Evolutionary conservation across 225 moss, liverwort and hornwort species (phyloP).

Genomic region (Marchantia paleacea): DNA sequence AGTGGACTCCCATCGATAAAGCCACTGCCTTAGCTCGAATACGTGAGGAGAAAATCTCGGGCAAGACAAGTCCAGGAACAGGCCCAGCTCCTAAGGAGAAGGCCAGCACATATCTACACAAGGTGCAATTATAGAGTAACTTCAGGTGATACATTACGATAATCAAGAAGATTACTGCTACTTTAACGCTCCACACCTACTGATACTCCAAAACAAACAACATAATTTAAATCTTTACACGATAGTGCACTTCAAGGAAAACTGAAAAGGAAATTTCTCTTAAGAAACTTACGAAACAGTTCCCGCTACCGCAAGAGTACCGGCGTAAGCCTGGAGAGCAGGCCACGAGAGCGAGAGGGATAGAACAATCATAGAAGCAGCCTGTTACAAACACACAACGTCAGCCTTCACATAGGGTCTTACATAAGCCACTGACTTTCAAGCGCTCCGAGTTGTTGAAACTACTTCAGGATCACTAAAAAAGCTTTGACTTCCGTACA

Average conservation of each 20-base stretch:
- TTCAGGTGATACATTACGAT: too few relatives aligned
- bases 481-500: too few relatives aligned
- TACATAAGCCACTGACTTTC: too few relatives aligned
- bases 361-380: constrained; percentile 75
- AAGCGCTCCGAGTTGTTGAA: too few relatives aligned
- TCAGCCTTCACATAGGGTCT: not conserved
- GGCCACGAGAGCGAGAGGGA: constrained; percentile 83
- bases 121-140: not conserved
- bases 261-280: not conserved
- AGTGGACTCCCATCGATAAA: constrained; percentile 87
- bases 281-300: constrained; percentile 76
- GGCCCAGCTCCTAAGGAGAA: constrained; percentile 93
- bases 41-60: constrained; percentile 87
- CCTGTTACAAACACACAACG: constrained; percentile 38
- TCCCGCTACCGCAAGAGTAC: constrained; percentile 78
- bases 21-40: constrained; percentile 93
- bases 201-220: not conserved
- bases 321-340: constrained; percentile 69
- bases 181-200: too few relatives aligned
- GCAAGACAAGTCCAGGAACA: constrained; percentile 80
- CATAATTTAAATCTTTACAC: not conserved
- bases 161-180: too few relatives aligned
- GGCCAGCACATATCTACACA: constrained; percentile 70
- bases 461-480: too few relatives aligned
- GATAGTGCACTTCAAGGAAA: not conserved